Evolutionary conservation across 129 eudicot genomes (phyloP), one percentile per base, ranked within the genome.

Genomic region (Erigeron canadensis): DNA sequence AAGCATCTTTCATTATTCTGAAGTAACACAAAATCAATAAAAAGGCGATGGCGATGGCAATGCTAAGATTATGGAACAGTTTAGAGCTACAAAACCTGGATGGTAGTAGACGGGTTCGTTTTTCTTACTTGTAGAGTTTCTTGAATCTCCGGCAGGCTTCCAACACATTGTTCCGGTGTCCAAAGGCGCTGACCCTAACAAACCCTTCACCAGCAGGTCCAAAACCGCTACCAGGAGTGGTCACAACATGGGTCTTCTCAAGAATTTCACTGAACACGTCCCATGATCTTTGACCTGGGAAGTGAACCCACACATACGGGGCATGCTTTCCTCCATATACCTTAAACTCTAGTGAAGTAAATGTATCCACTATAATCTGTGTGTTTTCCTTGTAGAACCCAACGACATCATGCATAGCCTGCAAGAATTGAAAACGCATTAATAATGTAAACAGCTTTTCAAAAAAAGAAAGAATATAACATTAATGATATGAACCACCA

Each of bases 141-240:
- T 89, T 94, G 87, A 94, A 90, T 84, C 99, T 90, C 68, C 87
- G 76, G 60, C 93, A 94, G n/a, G 99, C 99, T 83, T 90, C 99
- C 83, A 94, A 64, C 45, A 94, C 88, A 65, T 94, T 90, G 45
- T 72, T 75, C 75, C 96, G 79, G 75, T 94, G 90, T 19, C 97
- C 97, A 83, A 90, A 94, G 38, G 97, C 99, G 53, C 97, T 86
- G 47, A 94, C 96, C 85, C 99, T 81, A 18, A 94, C 82, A 43
- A 90, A 94, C 71, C 96, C 99, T 79, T 94, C 99, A 71, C 99
- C 99, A 6, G 89, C 96, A 5, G 99, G 99, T 75, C 99, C 97
- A 40, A 94, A 94, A 44, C 99, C 99, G 60, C 97, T 94, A 39
- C 99, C 99, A 51, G 99, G 97, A 7, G 95, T 87, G 42, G 97